These are phyloP conservation scores for Entomortierella chlamydospora DNA, from an alignment of 192 early-diverging fungal species.

Conservation along the genomic window DNA sequence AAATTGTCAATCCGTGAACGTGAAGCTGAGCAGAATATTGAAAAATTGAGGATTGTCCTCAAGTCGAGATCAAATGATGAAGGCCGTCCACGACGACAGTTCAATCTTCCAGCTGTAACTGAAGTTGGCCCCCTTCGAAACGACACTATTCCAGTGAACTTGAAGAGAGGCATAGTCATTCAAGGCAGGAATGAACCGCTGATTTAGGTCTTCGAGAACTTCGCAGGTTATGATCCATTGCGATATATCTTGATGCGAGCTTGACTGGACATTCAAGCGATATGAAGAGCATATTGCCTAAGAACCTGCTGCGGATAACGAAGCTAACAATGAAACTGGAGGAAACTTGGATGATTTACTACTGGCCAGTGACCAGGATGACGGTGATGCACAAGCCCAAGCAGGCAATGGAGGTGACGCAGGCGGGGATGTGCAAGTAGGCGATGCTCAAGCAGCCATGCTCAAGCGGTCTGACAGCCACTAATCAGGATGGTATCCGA, in stretches of 20 bases:
- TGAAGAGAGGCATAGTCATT: neutral
- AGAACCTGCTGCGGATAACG: neutral
- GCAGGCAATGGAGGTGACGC: neutral
- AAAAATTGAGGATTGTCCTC: neutral
- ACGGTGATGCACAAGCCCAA: no score
- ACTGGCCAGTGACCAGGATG: no score
- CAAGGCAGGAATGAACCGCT: neutral
- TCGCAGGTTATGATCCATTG: conserved; percentile 18
- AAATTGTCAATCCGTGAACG: neutral
- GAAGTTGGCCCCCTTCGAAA: neutral
- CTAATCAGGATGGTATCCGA: conserved; percentile 11
- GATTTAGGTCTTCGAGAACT: neutral
- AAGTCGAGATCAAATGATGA: neutral
- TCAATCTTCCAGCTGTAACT: neutral
- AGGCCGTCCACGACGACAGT: neutral
- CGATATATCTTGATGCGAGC: no score
- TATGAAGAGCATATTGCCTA: no score
- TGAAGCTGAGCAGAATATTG: neutral
- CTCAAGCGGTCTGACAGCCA: neutral
- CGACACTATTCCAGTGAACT: neutral
- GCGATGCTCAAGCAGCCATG: neutral
- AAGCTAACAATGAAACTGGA: neutral
- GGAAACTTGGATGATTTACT: neutral
- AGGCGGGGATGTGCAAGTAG: neutral
- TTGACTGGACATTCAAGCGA: no score